Evolutionary conservation across 441 rosid species (phyloP), one percentile per base, ranked within the genome.

Genomic region (Omphalea diandra): DNA sequence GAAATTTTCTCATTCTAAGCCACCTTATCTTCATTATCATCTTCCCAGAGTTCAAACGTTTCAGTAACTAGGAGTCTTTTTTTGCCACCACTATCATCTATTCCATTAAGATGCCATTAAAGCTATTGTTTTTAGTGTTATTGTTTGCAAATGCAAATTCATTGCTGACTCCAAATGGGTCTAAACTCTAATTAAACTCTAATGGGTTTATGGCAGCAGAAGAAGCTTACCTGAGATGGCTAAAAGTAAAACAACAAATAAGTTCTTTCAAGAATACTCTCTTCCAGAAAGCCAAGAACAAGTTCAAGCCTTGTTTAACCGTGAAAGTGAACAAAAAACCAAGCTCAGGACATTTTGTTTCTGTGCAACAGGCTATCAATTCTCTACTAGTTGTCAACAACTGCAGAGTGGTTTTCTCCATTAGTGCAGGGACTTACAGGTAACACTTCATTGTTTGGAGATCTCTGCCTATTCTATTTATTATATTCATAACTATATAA

Each of bases 381-480:
- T 81, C 88, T 3, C 20, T 85, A 20, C 85, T 83, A 10, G 52
- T 47, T 47, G 43, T 78, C 12, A 85, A 81, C 67, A 70, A 70
- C 44, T 81, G 79, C 74, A 73, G 83, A 47, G 85, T 73, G 38
- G 75, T 77, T 43, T 73, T 83, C 56, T 66, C 50, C 55, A 67
- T 76, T 20, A 52, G 81, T 26, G 64, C 84, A 35, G 82, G 88
- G 41, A 81, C 63, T 72, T 83, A 81, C 81, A 69, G 77, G 83
- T 79, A 50, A 44, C 41, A 18, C 35, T 27, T 24, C 32, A 24
- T 27, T 17, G 0, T 32, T 64, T n/a, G n/a, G n/a, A n/a, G n/a
- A n/a, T n/a, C n/a, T n/a, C n/a, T n/a, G n/a, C n/a, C n/a, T n/a
- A n/a, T n/a, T n/a, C n/a, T n/a, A n/a, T n/a, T n/a, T n/a, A n/a